phyloP scores from a whole-genome alignment of 306 rosid species.

The Cyamopsis tetragonoloba region DNA sequence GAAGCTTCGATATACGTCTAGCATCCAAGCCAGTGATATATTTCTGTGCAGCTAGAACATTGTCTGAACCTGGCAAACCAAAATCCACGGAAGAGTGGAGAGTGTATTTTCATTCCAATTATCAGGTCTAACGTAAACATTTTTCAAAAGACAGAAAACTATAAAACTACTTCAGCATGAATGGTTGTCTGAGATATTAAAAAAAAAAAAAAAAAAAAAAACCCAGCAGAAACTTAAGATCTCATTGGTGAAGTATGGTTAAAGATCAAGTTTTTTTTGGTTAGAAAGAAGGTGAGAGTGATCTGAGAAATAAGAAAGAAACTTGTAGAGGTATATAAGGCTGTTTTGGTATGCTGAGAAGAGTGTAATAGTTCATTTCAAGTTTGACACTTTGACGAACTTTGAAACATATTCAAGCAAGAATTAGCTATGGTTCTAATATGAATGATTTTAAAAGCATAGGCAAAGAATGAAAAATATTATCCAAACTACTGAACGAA shows the following conservation, averaged over 20 bases:
- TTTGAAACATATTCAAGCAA: slow-evolving; percentile 14
- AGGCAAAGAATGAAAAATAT: neutral
- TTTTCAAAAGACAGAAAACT: neutral
- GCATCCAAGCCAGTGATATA: slow-evolving; percentile 96
- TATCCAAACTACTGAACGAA: neutral
- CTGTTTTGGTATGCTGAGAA: neutral
- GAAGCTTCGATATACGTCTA: slow-evolving; percentile 73
- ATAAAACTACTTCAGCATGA: neutral
- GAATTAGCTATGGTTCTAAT: neutral
- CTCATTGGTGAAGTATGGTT: neutral
- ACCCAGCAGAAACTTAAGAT: neutral
- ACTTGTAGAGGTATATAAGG: neutral
- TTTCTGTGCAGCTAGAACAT: slow-evolving; percentile 84
- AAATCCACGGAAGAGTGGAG: neutral
- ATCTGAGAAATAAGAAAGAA: too few relatives aligned
- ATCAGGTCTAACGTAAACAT: neutral
- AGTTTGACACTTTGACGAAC: neutral
- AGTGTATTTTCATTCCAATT: neutral
- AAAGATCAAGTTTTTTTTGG: too few relatives aligned
- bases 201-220: neutral
- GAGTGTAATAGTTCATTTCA: neutral
- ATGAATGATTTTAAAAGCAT: neutral
- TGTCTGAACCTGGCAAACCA: slow-evolving; percentile 65
- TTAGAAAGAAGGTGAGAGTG: too few relatives aligned
- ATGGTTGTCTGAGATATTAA: neutral